Conservation (phyloP, 257 asterid genomes). For the Plantago ovata region DNA sequence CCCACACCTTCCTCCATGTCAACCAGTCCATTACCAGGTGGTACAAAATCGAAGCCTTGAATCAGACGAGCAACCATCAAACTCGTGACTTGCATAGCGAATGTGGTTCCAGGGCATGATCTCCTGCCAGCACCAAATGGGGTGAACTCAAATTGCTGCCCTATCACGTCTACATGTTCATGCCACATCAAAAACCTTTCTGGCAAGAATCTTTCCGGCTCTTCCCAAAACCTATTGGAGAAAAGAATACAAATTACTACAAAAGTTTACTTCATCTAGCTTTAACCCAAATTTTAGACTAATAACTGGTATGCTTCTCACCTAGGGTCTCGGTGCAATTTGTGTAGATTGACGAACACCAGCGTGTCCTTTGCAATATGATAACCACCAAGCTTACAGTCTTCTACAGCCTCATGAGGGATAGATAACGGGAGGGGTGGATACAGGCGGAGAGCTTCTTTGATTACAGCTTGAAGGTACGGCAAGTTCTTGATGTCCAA, state of each 20-base stretch:
- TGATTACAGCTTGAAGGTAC: slow-evolving; percentile 48
- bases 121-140: slow-evolving; percentile 61
- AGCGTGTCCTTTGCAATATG: slow-evolving; percentile 35
- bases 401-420: slow-evolving; percentile 37
- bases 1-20: slow-evolving; percentile 50
- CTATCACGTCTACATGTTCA: slow-evolving; percentile 28
- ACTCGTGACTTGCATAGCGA: slow-evolving; percentile 40
- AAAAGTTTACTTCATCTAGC: background rate
- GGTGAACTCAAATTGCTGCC: slow-evolving; percentile 43
- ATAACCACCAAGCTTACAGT: slow-evolving; percentile 37
- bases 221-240: slow-evolving; percentile 28
- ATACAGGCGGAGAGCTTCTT: slow-evolving; percentile 45
- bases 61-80: slow-evolving; percentile 43
- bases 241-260: background rate
- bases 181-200: slow-evolving; percentile 45
- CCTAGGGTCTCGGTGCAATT: slow-evolving; percentile 48
- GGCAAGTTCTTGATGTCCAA: slow-evolving; percentile 38
- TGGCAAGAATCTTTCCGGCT: slow-evolving; percentile 38
- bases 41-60: slow-evolving; percentile 42
- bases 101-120: slow-evolving; percentile 43
- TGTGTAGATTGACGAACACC: slow-evolving; percentile 38
- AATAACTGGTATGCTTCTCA: no score
- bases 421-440: slow-evolving; percentile 45
- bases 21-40: slow-evolving; percentile 26
- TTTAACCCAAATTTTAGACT: no score